Evolutionary conservation across 2,329 filamentous ascomycete species (phyloP).

Genomic region (Fusarium odoratissimum): DNA sequence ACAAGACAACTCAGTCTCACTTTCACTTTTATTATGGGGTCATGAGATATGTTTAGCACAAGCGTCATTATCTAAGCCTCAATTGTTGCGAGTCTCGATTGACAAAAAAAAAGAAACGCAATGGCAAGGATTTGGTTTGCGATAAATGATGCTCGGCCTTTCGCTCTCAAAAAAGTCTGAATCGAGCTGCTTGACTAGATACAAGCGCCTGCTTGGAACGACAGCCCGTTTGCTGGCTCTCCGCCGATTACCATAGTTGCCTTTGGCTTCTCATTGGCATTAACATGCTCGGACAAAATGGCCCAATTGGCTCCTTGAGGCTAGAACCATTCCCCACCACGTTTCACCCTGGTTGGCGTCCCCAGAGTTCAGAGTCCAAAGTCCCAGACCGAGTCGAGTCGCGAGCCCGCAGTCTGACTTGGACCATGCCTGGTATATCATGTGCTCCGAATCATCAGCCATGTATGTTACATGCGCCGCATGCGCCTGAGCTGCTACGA

Average conservation of each 20-base stretch:
- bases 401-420: background rate
- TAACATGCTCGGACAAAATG: slow-evolving; percentile 10
- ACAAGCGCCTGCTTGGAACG: slow-evolving; percentile 6
- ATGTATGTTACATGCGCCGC: slow-evolving; percentile 30
- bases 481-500: slow-evolving; percentile 24
- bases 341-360: slow-evolving; percentile 27
- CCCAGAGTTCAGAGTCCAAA: slow-evolving; percentile 26
- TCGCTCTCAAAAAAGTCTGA: background rate
- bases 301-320: slow-evolving; percentile 22
- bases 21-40: background rate
- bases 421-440: slow-evolving; percentile 14
- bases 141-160: background rate
- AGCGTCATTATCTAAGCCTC: background rate
- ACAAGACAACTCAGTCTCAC: background rate
- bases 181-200: background rate
- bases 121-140: slow-evolving; percentile 8
- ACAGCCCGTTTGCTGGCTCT: background rate
- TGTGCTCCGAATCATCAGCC: slow-evolving; percentile 28
- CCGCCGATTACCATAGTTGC: slow-evolving; percentile 6
- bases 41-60: slow-evolving; percentile 10
- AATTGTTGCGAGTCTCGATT: slow-evolving; percentile 1
- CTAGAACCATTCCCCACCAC: slow-evolving; percentile 32
- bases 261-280: slow-evolving; percentile 7
- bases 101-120: background rate
- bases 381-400: background rate